Evolutionary conservation across 768 basidiomycete genomes (phyloP).

Genomic region (Suillus subluteus): DNA sequence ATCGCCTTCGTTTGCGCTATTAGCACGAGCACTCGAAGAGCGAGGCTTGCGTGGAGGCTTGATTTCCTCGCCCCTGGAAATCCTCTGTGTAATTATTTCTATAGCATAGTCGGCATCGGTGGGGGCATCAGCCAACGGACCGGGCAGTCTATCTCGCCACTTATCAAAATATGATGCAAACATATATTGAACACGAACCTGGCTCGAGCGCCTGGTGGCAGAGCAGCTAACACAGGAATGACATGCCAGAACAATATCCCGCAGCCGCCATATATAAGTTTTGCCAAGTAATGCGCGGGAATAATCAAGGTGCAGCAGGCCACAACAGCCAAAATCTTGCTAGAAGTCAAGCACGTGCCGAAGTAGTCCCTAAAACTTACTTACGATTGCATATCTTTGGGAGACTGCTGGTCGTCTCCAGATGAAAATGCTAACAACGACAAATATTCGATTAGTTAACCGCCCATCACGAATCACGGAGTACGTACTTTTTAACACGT

Average conservation of each 20-base stretch:
- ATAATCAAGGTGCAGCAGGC: slow-evolving; percentile 45
- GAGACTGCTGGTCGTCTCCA: slow-evolving; percentile 64
- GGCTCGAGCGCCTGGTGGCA: slow-evolving; percentile 48
- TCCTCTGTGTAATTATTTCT: slow-evolving; percentile 64
- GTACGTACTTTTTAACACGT: slow-evolving; percentile 60
- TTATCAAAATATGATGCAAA: not conserved
- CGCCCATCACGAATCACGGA: not conserved
- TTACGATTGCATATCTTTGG: slow-evolving; percentile 49
- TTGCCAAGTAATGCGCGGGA: slow-evolving; percentile 54
- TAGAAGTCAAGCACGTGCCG: slow-evolving; percentile 14
- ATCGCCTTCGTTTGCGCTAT: slow-evolving; percentile 17
- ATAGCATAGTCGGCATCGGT: slow-evolving; percentile 75
- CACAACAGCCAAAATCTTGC: slow-evolving; percentile 40
- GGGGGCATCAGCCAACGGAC: slow-evolving; percentile 54
- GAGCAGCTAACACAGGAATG: slow-evolving; percentile 54
- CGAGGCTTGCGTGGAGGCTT: slow-evolving; percentile 35
- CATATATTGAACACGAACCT: slow-evolving; percentile 39
- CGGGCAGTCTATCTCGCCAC: slow-evolving; percentile 44
- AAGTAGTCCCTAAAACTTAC: slow-evolving; percentile 17
- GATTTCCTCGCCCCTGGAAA: slow-evolving; percentile 56
- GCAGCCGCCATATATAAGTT: slow-evolving; percentile 45
- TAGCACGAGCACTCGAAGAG: slow-evolving; percentile 20
- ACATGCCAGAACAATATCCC: slow-evolving; percentile 70
- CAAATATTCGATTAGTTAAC: not conserved
- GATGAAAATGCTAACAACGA: slow-evolving; percentile 55